phyloP scores from a whole-genome alignment of 2,329 filamentous ascomycete species.

The Phyllosticta citribraziliensis region DNA sequence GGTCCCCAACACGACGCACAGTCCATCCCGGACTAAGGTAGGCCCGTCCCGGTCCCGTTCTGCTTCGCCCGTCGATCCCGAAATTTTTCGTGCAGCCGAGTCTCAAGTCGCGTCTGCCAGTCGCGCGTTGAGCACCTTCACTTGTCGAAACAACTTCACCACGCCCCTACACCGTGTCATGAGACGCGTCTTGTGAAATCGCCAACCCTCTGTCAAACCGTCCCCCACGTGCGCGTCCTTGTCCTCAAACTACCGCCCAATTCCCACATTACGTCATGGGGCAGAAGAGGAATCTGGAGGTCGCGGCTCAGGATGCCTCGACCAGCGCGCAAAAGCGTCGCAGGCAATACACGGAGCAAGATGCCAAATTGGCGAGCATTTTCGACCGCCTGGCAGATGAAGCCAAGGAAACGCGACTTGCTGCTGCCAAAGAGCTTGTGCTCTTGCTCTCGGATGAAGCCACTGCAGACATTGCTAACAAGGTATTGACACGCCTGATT shows the following conservation, averaged over 20 bases:
- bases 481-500: conserved; percentile 49
- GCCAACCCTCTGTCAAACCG: background rate
- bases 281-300: conserved; percentile 8
- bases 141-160: background rate
- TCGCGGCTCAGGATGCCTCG: conserved; percentile 10
- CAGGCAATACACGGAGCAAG: conserved; percentile 28
- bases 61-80: background rate
- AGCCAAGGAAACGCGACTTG: conserved; percentile 32
- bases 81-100: background rate
- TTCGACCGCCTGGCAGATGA: conserved; percentile 40
- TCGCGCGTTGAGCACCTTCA: background rate
- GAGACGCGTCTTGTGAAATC: background rate
- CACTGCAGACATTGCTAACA: conserved; percentile 28
- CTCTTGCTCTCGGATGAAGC: conserved; percentile 31
- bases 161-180: background rate
- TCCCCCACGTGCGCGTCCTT: background rate
- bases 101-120: background rate
- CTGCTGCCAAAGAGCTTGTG: conserved; percentile 37
- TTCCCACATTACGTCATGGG: background rate
- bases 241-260: background rate
- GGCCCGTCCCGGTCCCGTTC: background rate
- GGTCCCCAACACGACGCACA: too few relatives aligned
- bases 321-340: conserved; percentile 21
- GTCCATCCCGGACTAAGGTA: too few relatives aligned
- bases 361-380: conserved; percentile 34